Conservation (phyloP, 2,329 filamentous ascomycete genomes). For the Chrysosphaeria jannelii region DNA sequence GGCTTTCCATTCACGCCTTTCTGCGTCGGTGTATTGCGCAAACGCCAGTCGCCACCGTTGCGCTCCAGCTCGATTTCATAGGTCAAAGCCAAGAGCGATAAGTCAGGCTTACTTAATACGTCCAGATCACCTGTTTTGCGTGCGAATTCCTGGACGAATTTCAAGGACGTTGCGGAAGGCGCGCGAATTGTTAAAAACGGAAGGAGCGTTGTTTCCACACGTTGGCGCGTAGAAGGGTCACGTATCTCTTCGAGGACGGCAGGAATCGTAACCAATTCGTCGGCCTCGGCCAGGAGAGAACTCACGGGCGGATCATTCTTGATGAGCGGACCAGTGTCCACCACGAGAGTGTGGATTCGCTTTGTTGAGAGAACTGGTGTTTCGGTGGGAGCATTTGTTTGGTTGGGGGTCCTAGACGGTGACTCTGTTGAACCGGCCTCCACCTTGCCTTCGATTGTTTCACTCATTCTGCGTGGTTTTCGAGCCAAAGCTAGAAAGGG, state of each 20-base stretch:
- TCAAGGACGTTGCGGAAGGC: constrained; percentile 48
- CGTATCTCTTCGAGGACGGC: constrained; percentile 69
- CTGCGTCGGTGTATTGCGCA: constrained; percentile 52
- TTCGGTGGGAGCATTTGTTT: no score
- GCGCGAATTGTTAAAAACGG: constrained; percentile 58
- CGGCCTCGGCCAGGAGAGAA: constrained; percentile 46
- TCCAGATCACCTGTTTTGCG: constrained; percentile 67
- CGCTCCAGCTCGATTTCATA: constrained; percentile 87
- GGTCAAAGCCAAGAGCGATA: constrained; percentile 64
- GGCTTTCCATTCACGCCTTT: constrained; percentile 44
- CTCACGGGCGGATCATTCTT: constrained; percentile 73
- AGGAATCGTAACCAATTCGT: constrained; percentile 55
- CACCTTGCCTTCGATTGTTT: no score
- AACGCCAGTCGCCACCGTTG: constrained; percentile 66
- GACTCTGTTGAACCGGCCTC: no score
- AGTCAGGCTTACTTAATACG: constrained; percentile 66
- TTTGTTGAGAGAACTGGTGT: no score
- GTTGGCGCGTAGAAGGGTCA: constrained; percentile 48
- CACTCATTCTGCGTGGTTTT: no score
- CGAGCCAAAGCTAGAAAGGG: no score
- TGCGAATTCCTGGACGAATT: constrained; percentile 58
- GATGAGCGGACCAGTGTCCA: constrained; percentile 81
- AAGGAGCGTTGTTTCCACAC: constrained; percentile 57
- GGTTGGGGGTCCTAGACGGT: no score
- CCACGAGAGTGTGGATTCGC: constrained; percentile 50